phyloP scores from a whole-genome alignment of 139 green algal species.

The Closterium sp. region DNA sequence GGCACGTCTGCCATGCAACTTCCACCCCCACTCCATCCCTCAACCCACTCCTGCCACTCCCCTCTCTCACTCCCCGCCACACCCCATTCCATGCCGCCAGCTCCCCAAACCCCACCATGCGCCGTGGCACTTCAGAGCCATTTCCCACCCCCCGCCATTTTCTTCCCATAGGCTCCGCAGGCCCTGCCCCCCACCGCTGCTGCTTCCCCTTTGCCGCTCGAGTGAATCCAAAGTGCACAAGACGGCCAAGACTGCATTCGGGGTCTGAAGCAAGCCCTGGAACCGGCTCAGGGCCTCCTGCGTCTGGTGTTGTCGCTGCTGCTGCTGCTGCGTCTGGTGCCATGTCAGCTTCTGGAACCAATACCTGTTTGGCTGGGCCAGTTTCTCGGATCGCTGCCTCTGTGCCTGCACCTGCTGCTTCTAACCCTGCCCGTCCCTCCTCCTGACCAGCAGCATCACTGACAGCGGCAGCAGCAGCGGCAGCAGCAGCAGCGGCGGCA shows the following conservation, averaged over 20 bases:
- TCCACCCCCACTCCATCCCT: not conserved
- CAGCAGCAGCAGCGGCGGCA: too few relatives aligned
- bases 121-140: too few relatives aligned
- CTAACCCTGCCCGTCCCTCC: not conserved
- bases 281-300: not conserved
- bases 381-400: not conserved
- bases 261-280: not conserved
- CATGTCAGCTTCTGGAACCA: too few relatives aligned
- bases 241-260: too few relatives aligned
- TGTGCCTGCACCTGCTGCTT: not conserved
- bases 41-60: not conserved
- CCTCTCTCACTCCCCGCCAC: too few relatives aligned
- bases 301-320: too few relatives aligned
- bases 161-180: too few relatives aligned
- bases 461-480: not conserved
- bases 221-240: not conserved
- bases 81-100: not conserved
- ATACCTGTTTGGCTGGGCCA: too few relatives aligned
- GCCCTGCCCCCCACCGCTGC: too few relatives aligned
- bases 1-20: not conserved
- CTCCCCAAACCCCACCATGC: not conserved
- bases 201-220: not conserved
- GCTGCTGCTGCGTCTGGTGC: too few relatives aligned
- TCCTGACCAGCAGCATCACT: not conserved
- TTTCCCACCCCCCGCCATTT: too few relatives aligned